phyloP scores from a whole-genome alignment of 495 filamentous ascomycete species.

The Trichoderma asperelloides region DNA sequence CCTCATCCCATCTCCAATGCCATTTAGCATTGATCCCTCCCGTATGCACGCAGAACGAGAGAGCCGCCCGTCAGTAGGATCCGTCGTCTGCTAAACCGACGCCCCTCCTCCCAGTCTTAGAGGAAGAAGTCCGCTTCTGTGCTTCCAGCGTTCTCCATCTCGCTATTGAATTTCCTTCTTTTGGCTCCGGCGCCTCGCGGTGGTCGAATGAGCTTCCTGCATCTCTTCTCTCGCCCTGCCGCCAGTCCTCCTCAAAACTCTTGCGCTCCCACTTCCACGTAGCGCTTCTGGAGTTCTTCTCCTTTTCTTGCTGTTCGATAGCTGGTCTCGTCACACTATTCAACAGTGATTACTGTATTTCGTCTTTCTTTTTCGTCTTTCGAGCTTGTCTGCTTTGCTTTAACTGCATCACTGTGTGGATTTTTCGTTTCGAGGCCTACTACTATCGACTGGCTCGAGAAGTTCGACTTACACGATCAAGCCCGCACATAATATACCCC shows the following conservation, averaged over 20 bases:
- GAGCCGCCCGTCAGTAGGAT: too few species aligned
- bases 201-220: conserved; percentile 4
- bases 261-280: conserved; percentile 25
- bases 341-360: conserved; percentile 30
- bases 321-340: conserved; percentile 39
- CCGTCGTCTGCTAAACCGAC: too few species aligned
- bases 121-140: not conserved
- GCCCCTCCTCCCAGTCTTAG: not conserved
- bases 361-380: conserved; percentile 14
- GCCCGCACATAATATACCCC: conserved; percentile 12
- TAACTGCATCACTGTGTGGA: too few species aligned
- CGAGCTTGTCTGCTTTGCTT: conserved; percentile 21
- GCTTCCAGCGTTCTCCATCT: not conserved
- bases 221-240: conserved; percentile 31
- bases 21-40: not conserved
- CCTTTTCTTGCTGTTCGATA: conserved; percentile 31
- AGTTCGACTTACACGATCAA: conserved; percentile 7
- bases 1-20: not conserved
- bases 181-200: not conserved
- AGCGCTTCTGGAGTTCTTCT: conserved; percentile 10
- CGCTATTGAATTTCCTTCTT: not conserved
- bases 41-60: not conserved
- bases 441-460: conserved; percentile 18
- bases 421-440: conserved; percentile 9
- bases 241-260: conserved; percentile 39